Base-by-base conservation (phyloP, 2,329 filamentous ascomycete genomes). In the Plenodomus lindquistii region DNA sequence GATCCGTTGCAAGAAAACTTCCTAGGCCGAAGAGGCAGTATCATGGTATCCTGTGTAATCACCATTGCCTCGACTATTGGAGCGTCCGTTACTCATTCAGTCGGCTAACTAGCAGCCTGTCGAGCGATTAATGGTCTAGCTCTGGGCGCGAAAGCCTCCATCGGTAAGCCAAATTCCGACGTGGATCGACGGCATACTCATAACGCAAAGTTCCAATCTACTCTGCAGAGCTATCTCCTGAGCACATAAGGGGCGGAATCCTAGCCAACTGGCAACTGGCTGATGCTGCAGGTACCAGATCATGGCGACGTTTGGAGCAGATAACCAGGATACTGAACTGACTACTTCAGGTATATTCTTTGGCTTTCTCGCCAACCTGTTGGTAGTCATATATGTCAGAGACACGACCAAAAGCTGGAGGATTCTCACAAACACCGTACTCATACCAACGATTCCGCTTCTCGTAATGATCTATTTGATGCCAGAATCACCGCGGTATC, bases 251-350 rank as follows among this genome's bases (percentile, higher is more conserved):
- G 1, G 59, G 59, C 5, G 55, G 50, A 17, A 54, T 62, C 3
- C 39, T 62, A 10, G 57, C 59, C 3, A 62, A 60, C 18, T 62
- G 59, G 59, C 59, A 62, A 36, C 48, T 62, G 5, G 57, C 57
- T 9, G 59, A 60, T 49, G 57, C 59, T 16, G 46, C 46, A 11
- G 59, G 57, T 57, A 38, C 18, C 48, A 36, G 21, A 2, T 2
- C 15, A n/a, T 10, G 11, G 5, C 6, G 11, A 17, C 17, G 2
- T 4, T 27, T 1, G 39, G 7, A 24, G 31, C n/a, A 20, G 17
- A 9, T 13, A 40, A 6, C 22, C 18, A 18, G 21, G 11, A 4
- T 31, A 15, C 4, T 8, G 10, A 11, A 31, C 21, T 44, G 24
- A 20, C 9, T 8, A 11, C 10, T 1, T 1, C 35, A 53, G 55